Evolutionary conservation across 1,139 yeast genomes (phyloP), one percentile per base, ranked within the genome.

Genomic region (Taiozyma sp.): DNA sequence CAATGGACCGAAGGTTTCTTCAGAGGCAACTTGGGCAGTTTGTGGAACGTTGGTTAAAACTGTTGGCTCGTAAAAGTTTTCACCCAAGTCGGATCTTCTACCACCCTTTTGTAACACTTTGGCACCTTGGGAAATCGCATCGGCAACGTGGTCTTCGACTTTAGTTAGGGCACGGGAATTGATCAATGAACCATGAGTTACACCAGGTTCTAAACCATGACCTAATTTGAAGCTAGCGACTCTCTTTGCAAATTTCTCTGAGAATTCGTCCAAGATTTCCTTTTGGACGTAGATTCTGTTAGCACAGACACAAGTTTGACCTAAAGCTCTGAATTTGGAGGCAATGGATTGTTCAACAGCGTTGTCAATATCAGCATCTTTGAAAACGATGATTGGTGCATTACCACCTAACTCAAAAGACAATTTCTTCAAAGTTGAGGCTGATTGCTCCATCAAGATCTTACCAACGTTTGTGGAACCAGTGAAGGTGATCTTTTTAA

Each of bases 321-420:
- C 95, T 52, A 84, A 74, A 44, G 86, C 85, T 69, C 89, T 78
- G 72, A 84, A 87, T 67, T 83, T 87, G 57, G 84, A 79, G 36
- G 80, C 83, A 55, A 82, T 66, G 9, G 88, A 84, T 39, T 88
- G 93, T 38, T 75, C 80, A 16, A 88, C 91, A 1, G 97, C 96
- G 48, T 74, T 73, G 54, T 87, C 92, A 36, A 91, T 58, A 61
- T 88, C 85, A 8, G 90, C 93, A 66, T 90, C 97, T 29, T 83
- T 87, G 69, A 90, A 90, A 12, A 90, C 91, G 55, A 91, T 84
- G 59, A 90, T 83, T 19, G 97, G 97, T 4, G 97, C 96, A 67
- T 91, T 92, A 43, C 97, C 98, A 45, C 98, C 98, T 49, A 91
- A 75, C 70, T 92, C 97, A 65, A 92, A 79, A 0, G 96, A 86